A percentile compares a stretch with the other conserved stretches of the same genome.
Evolutionary conservation across 2,329 filamentous ascomycete species (phyloP).

Genomic region (Immersiporthe knoxdaviesiana): DNA sequence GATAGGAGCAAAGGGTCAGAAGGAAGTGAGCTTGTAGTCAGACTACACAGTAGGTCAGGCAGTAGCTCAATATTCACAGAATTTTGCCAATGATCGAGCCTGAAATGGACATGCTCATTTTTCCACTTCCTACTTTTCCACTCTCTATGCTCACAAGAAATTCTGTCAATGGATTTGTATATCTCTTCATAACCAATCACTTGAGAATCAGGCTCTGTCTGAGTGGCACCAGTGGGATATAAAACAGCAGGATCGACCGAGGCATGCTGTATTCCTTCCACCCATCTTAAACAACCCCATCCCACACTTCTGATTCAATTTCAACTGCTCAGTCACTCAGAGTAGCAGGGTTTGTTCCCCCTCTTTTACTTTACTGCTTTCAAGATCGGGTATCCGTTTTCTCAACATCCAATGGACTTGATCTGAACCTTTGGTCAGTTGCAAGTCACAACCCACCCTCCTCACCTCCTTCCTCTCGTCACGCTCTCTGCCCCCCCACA

Average conservation of each 20-base stretch:
- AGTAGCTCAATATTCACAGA: background rate
- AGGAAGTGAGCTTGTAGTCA: background rate
- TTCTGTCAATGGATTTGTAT: background rate
- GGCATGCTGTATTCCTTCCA: background rate
- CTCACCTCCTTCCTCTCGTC: background rate
- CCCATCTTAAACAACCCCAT: background rate
- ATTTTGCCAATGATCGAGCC: too few species aligned
- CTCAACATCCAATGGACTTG: background rate
- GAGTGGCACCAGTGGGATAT: background rate
- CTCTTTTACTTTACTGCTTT: too few species aligned
- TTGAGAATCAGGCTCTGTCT: background rate
- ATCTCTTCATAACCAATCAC: background rate
- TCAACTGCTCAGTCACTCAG: background rate
- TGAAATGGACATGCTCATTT: background rate
- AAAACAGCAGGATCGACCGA: background rate
- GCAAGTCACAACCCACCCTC: background rate
- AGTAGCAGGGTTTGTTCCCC: too few species aligned
- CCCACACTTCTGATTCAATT: background rate
- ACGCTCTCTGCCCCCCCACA: too few species aligned
- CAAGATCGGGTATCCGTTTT: background rate
- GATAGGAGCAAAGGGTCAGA: background rate
- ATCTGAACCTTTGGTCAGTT: background rate
- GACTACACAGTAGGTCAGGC: background rate
- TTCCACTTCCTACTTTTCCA: background rate
- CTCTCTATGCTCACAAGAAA: background rate